phyloP scores from a whole-genome alignment of 106 monocot species.

The Posidonia australis region DNA sequence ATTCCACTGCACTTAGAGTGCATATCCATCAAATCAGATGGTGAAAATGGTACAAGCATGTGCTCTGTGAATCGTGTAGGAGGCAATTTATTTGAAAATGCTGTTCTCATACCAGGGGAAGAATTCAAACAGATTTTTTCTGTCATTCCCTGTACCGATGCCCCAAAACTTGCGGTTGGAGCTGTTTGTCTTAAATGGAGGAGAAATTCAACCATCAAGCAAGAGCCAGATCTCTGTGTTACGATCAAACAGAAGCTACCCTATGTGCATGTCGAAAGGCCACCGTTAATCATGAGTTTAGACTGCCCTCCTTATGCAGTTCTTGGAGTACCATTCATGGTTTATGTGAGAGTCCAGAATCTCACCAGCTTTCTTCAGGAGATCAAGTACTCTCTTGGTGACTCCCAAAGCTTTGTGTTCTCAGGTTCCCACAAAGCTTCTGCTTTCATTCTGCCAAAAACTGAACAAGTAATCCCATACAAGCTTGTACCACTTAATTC shows the following conservation, averaged over 20 bases:
- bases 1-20: constrained; percentile 53
- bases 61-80: constrained; percentile 29
- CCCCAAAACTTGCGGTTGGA: constrained; percentile 41
- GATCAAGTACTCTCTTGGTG: constrained; percentile 68
- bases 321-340: constrained; percentile 64
- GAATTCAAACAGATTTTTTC: constrained; percentile 76
- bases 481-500: constrained; percentile 71
- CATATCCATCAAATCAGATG: constrained; percentile 38
- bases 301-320: constrained; percentile 77
- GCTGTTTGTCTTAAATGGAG: constrained; percentile 43
- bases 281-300: constrained; percentile 54
- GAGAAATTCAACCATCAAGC: constrained; percentile 23
- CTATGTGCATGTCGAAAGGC: constrained; percentile 48
- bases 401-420: constrained; percentile 89
- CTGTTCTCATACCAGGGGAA: constrained; percentile 52
- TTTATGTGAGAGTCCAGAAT: constrained; percentile 54
- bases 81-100: constrained; percentile 15
- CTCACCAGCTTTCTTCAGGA: constrained; percentile 79
- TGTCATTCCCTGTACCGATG: constrained; percentile 32
- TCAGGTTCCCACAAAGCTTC: constrained; percentile 59
- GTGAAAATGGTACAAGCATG: constrained; percentile 8
- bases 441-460: constrained; percentile 53
- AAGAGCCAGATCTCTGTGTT: constrained; percentile 14
- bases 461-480: constrained; percentile 53
- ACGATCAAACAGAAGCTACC: constrained; percentile 51